These are phyloP conservation scores for Larix kaempferi DNA, from an alignment of 75 land plant species.

Conservation along the genomic window DNA sequence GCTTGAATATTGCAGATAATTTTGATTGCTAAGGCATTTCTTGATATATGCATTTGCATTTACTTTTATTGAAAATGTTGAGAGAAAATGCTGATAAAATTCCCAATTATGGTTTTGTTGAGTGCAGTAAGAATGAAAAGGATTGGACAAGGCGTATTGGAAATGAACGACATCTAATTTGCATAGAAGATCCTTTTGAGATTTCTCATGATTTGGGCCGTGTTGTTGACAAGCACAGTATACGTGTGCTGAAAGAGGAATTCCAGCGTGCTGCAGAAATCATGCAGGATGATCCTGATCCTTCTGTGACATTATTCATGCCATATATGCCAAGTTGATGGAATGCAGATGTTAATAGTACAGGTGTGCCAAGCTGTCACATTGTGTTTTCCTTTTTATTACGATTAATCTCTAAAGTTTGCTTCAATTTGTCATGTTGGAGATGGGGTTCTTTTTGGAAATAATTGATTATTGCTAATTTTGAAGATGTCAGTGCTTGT, in stretches of 20 bases:
- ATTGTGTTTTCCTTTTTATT: not conserved
- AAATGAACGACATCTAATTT: constrained; percentile 93
- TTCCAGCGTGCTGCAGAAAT: constrained; percentile 90
- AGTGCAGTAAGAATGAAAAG: constrained; percentile 77
- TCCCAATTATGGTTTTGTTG: not conserved
- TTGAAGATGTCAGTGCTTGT: not conserved
- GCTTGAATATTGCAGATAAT: too few relatives aligned
- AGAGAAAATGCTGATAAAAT: constrained; percentile 3
- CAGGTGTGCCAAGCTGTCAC: not conserved
- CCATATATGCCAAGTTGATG: constrained; percentile 49
- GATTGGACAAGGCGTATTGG: constrained; percentile 97
- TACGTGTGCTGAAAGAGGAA: constrained; percentile 79
- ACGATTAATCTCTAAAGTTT: not conserved
- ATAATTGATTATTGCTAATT: not conserved
- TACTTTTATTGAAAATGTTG: not conserved
- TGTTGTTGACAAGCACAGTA: constrained; percentile 91
- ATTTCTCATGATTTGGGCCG: constrained; percentile 88
- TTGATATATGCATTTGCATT: not conserved
- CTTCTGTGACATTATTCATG: constrained; percentile 65
- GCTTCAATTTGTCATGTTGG: not conserved
- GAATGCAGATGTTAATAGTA: not conserved
- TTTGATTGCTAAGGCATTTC: too few relatives aligned
- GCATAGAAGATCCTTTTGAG: constrained; percentile 99
- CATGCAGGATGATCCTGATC: constrained; percentile 72
- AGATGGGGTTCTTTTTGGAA: not conserved